Evolutionary conservation across 345 rosid genomes (phyloP).

Genomic region (Ailanthus altissimus): DNA sequence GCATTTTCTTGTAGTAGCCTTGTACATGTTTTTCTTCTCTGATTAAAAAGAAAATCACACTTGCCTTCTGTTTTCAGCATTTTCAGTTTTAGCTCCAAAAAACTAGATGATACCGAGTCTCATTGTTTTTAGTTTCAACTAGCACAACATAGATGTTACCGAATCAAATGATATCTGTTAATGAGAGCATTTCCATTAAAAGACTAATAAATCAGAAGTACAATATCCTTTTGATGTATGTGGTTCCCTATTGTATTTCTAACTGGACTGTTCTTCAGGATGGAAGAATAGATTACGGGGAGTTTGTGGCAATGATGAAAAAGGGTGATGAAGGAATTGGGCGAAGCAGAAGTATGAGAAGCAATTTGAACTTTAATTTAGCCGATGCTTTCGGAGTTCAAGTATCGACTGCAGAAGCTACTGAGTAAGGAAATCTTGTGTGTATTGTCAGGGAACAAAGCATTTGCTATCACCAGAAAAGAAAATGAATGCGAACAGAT

Average conservation of each 20-base stretch:
- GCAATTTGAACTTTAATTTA: slow-evolving; percentile 62
- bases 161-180: too few species aligned
- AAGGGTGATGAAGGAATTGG: slow-evolving; percentile 65
- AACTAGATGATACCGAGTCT: too few species aligned
- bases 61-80: too few species aligned
- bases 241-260: too few species aligned
- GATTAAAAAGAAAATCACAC: too few species aligned
- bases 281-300: slow-evolving; percentile 80
- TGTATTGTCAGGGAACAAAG: not conserved
- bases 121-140: too few species aligned
- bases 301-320: slow-evolving; percentile 92
- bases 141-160: too few species aligned
- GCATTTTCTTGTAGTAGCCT: not conserved
- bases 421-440: slow-evolving; percentile 13
- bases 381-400: slow-evolving; percentile 69
- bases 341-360: slow-evolving; percentile 76
- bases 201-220: too few species aligned
- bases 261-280: slow-evolving; percentile 48
- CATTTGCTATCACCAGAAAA: not conserved
- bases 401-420: slow-evolving; percentile 20
- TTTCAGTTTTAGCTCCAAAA: too few species aligned
- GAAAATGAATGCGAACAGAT: too few species aligned
- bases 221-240: too few species aligned
- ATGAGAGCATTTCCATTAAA: not conserved
- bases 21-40: too few species aligned